Base-by-base conservation (phyloP, 768 basidiomycete species). In the Tricholoma matsutake region DNA sequence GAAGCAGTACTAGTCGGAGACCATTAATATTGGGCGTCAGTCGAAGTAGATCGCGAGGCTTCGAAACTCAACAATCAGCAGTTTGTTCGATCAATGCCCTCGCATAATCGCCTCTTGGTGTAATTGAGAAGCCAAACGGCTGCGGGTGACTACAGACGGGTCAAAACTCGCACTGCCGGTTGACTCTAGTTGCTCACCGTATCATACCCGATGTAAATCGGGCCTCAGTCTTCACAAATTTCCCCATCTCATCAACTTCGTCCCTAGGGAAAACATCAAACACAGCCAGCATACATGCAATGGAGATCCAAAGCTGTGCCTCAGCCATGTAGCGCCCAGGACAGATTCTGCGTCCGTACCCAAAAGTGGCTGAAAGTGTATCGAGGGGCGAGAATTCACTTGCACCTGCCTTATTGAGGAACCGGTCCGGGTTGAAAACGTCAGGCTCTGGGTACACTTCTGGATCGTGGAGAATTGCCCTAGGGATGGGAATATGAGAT, bases 381-480 rank as follows among this genome's bases (percentile, higher is more conserved):
- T 77, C 73, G 4, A 63, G 57, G 11, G 74, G 69, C 2, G 75
- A 74, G 28, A 75, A 61, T 35, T 73, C 71, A n/a, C 72, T 70
- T 4, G 49, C 65, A 5, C 63, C 63, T 13, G 61, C 62, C 64
- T 68, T 54, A 29, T 68, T 66, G 29, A 81, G 56, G 65, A 79
- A 85, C 18, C 83, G 74, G 22, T 81, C 79, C 0, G 84, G 84
- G 35, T 80, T 75, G 66, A 86, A 86, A 10, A 63, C 66, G 4
- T 73, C 66, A 0, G 84, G 84, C 14, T 83, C 72, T 0, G 78
- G 79, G 65, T 76, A 86, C 13, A 66, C 67, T 32, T 67, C 47
- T 4, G 80, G 79, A 62, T 86, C 80, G 45, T 80, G 83, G 28
- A 83, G 72, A 54, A 85, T 82, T 1, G 76, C 76, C 81, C 84